A percentile compares a stretch with the other conserved stretches of the same genome.
These are phyloP conservation scores for Talaromyces islandicus DNA, from an alignment of 2,329 filamentous ascomycete genomes.

Conservation along the genomic window DNA sequence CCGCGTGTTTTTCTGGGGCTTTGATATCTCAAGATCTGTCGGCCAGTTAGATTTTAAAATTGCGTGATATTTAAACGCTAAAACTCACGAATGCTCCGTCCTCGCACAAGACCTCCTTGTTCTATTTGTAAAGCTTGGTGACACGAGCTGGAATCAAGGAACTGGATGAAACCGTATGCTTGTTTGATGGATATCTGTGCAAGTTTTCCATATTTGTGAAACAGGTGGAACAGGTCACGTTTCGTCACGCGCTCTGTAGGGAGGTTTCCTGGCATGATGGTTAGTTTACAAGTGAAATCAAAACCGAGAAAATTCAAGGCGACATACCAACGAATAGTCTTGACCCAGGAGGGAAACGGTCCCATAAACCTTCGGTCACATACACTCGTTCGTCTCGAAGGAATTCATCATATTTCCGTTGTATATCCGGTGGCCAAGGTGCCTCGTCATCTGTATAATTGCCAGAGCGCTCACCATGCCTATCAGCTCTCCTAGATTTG, in stretches of 20 bases:
- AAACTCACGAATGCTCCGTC: conserved; percentile 84
- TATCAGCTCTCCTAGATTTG: conserved; percentile 23
- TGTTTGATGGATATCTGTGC: conserved; percentile 96
- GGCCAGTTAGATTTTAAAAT: conserved; percentile 5
- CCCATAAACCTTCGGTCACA: conserved; percentile 48
- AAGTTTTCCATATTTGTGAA: conserved; percentile 76
- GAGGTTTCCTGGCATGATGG: conserved; percentile 64
- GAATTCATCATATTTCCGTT: conserved; percentile 46
- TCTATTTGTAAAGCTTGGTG: conserved; percentile 67
- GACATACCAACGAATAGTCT: conserved; percentile 45
- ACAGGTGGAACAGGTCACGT: conserved; percentile 85
- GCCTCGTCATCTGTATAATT: conserved; percentile 33
- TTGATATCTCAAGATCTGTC: conserved; percentile 81
- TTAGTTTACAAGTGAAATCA: neutral
- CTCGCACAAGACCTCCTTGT: conserved; percentile 74
- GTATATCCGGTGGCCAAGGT: conserved; percentile 44
- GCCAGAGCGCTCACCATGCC: conserved; percentile 15
- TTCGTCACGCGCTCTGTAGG: conserved; percentile 91
- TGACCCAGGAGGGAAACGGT: conserved; percentile 44
- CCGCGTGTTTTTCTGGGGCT: conserved; percentile 73
- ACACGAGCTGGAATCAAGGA: conserved; percentile 70
- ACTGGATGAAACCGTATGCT: conserved; percentile 95
- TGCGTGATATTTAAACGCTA: neutral
- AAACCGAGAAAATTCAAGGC: neutral
- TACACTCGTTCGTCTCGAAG: conserved; percentile 46